These are phyloP conservation scores for Mrakia blollopis DNA, from an alignment of 768 basidiomycete genomes.

Conservation along the genomic window DNA sequence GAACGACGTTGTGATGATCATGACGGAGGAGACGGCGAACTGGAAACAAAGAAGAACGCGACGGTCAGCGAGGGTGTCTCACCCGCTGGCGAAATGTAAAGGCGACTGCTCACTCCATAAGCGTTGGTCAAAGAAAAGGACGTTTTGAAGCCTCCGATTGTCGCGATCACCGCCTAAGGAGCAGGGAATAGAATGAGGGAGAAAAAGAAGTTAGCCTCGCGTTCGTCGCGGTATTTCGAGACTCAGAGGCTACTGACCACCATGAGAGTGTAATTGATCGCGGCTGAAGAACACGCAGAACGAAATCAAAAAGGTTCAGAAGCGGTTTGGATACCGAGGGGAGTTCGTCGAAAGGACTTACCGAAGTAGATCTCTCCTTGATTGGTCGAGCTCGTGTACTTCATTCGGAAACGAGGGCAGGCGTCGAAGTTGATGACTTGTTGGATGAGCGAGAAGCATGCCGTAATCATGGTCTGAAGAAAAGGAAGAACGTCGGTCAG, in stretches of 20 bases:
- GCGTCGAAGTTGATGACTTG: conserved; percentile 62
- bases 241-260: conserved; percentile 39
- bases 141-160: conserved; percentile 58
- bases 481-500: background rate
- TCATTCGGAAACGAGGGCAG: conserved; percentile 49
- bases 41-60: background rate
- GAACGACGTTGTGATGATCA: conserved; percentile 59
- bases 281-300: conserved; percentile 44
- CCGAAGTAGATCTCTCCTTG: conserved; percentile 62
- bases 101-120: conserved; percentile 41
- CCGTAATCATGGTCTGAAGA: conserved; percentile 61
- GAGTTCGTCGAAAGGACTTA: no score
- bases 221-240: no score
- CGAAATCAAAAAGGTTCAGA: no score
- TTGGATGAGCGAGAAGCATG: conserved; percentile 54
- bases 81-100: no score
- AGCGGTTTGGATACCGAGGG: no score
- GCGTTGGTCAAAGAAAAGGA: conserved; percentile 57
- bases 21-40: conserved; percentile 56
- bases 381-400: conserved; percentile 55
- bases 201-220: background rate
- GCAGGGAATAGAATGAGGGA: background rate
- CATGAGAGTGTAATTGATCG: conserved; percentile 57
- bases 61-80: background rate
- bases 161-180: conserved; percentile 46